phyloP scores from a whole-genome alignment of 1,284 basidiomycete genomes.

The Ustilago xerochloae region DNA sequence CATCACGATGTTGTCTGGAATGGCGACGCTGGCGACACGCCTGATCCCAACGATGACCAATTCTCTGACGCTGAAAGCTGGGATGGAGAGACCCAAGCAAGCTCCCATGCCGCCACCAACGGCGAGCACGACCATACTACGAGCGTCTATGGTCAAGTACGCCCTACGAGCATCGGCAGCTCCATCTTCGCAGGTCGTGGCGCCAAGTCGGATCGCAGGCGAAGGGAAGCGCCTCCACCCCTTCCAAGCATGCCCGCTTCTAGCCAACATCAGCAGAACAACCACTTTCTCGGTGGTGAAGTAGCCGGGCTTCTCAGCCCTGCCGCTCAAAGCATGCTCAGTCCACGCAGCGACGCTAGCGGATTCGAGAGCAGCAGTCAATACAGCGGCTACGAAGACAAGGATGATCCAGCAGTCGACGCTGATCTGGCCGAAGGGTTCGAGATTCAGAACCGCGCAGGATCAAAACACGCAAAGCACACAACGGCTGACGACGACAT shows the following conservation, averaged over 20 bases:
- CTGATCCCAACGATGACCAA: conserved; percentile 39
- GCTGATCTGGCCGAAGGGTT: conserved; percentile 16
- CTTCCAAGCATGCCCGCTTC: conserved; percentile 26
- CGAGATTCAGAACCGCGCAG: conserved; percentile 32
- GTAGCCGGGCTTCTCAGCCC: conserved; percentile 23
- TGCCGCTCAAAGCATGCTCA: conserved; percentile 22
- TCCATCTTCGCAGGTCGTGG: conserved; percentile 59
- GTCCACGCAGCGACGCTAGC: conserved; percentile 34
- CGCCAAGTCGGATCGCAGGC: conserved; percentile 21
- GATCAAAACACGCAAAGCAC: no score
- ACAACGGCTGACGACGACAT: background rate
- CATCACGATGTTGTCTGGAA: conserved; percentile 54
- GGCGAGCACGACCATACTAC: conserved; percentile 18
- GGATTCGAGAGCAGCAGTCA: conserved; percentile 43
- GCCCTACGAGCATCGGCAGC: conserved; percentile 52
- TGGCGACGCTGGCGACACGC: conserved; percentile 21
- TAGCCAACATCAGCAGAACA: conserved; percentile 8
- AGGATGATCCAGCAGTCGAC: background rate
- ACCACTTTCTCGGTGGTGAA: conserved; percentile 13
- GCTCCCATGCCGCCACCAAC: conserved; percentile 21
- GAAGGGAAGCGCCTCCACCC: conserved; percentile 43
- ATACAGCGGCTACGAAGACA: conserved; percentile 31
- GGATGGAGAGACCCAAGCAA: conserved; percentile 39
- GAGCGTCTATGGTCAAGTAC: conserved; percentile 47
- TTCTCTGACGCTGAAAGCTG: conserved; percentile 57